phyloP scores from a whole-genome alignment of 2,329 filamentous ascomycete species.

The Colletotrichum tanaceti region DNA sequence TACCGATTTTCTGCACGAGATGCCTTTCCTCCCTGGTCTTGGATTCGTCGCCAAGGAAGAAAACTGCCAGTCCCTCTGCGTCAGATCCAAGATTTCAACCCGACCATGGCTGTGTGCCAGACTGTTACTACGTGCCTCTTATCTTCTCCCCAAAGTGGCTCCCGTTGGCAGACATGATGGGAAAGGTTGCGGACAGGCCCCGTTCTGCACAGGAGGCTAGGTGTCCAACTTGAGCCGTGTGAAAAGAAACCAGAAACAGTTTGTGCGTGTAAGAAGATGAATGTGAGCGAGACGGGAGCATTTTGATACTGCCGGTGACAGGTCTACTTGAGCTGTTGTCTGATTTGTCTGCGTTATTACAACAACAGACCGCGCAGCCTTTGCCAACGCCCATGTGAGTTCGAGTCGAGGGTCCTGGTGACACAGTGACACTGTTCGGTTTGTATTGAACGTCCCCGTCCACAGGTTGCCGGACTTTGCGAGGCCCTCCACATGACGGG shows the following conservation, averaged over 20 bases:
- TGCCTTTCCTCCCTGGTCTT: conserved; percentile 44
- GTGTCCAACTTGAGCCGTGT: too few relatives aligned
- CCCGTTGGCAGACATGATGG: too few relatives aligned
- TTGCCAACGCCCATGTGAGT: conserved; percentile 40
- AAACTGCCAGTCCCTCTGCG: conserved; percentile 4
- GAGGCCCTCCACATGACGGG: conserved; percentile 64
- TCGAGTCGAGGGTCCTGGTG: neutral
- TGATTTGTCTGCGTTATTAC: neutral
- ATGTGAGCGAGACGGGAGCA: neutral
- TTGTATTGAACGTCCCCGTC: neutral
- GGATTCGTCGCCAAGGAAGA: conserved; percentile 37
- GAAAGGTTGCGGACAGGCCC: too few relatives aligned
- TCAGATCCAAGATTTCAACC: too few relatives aligned
- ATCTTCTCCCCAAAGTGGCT: too few relatives aligned
- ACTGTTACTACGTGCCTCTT: too few relatives aligned
- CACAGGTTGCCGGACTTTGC: conserved; percentile 63
- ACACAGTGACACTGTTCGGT: too few relatives aligned
- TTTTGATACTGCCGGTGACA: too few relatives aligned
- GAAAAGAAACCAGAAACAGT: too few relatives aligned
- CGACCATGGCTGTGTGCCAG: too few relatives aligned
- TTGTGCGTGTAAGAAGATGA: too few relatives aligned
- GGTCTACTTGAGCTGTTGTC: conserved; percentile 46
- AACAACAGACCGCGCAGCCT: conserved; percentile 35
- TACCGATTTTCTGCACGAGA: conserved; percentile 48
- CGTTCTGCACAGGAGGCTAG: too few relatives aligned